Evolutionary conservation across 257 asterid species (phyloP).

Genomic region (Primulina huaijiensis): DNA sequence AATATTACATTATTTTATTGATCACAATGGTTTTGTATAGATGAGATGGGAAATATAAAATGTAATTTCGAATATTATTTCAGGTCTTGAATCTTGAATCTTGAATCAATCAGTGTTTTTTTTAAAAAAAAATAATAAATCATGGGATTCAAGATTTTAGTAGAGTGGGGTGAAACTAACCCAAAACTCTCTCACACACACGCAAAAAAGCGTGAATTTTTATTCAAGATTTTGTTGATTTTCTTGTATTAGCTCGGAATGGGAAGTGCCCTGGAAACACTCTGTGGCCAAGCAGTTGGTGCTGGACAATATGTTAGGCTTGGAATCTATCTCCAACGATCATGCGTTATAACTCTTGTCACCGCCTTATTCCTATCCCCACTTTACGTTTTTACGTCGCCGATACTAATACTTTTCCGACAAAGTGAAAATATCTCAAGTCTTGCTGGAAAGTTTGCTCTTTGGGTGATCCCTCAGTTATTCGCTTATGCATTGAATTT

Average conservation of each 20-base stretch:
- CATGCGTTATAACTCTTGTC: conserved; percentile 54
- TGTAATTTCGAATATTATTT: too few species aligned
- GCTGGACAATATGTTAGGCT: conserved; percentile 63
- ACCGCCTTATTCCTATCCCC: conserved; percentile 55
- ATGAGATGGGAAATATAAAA: too few species aligned
- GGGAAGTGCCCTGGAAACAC: conserved; percentile 94
- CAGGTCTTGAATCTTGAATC: too few species aligned
- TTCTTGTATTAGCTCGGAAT: conserved; percentile 64
- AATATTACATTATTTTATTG: too few species aligned
- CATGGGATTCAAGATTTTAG: too few species aligned
- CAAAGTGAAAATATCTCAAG: conserved; percentile 48
- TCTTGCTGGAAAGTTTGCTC: conserved; percentile 60
- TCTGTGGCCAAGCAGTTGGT: conserved; percentile 88
- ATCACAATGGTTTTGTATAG: too few species aligned
- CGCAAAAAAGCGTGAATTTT: too few species aligned
- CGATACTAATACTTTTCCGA: conserved; percentile 42
- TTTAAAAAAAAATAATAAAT: too few species aligned
- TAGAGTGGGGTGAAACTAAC: too few species aligned
- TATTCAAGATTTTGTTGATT: conserved; percentile 12
- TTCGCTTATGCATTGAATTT: conserved; percentile 74
- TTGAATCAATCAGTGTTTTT: too few species aligned
- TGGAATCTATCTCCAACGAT: conserved; percentile 71
- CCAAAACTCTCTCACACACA: too few species aligned
- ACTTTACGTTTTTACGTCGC: conserved; percentile 54
- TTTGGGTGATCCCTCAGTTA: conserved; percentile 72